phyloP scores from a whole-genome alignment of 495 filamentous ascomycete species.

The Aspergillus steynii region DNA sequence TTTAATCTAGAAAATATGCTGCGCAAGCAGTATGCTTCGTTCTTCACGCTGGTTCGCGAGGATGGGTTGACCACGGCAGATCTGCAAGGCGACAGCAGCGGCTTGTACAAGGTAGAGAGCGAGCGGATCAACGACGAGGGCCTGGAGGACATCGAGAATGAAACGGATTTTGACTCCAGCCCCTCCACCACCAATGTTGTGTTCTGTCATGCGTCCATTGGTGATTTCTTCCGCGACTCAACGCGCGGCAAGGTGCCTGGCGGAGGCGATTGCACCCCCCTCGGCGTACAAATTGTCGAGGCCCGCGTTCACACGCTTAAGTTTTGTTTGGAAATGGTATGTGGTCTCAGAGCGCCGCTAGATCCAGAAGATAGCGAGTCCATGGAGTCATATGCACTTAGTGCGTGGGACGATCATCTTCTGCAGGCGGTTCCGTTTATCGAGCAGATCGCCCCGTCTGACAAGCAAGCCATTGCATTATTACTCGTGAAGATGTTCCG shows the following conservation, averaged over 20 bases:
- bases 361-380: constrained; percentile 8
- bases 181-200: constrained; percentile 28
- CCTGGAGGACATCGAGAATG: constrained; percentile 23
- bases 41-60: constrained; percentile 35
- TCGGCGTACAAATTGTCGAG: constrained; percentile 20
- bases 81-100: constrained; percentile 13
- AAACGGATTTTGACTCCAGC: constrained; percentile 30
- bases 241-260: constrained; percentile 17
- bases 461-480: background rate
- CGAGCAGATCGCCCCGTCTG: background rate
- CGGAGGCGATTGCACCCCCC: constrained; percentile 8
- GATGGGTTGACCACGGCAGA: constrained; percentile 35
- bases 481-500: background rate
- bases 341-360: constrained; percentile 1
- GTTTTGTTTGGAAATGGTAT: constrained; percentile 1
- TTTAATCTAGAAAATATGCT: constrained; percentile 34
- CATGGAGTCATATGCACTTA: background rate
- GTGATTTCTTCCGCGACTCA: constrained; percentile 35
- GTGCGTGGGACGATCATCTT: background rate
- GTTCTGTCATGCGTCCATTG: constrained; percentile 35
- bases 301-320: constrained; percentile 16
- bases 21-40: constrained; percentile 34
- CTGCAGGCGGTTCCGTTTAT: background rate
- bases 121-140: constrained; percentile 16
- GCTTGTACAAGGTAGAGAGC: background rate